These are phyloP conservation scores for Paramarasmius palmivorus DNA, from an alignment of 1,284 basidiomycete genomes.

Conservation along the genomic window DNA sequence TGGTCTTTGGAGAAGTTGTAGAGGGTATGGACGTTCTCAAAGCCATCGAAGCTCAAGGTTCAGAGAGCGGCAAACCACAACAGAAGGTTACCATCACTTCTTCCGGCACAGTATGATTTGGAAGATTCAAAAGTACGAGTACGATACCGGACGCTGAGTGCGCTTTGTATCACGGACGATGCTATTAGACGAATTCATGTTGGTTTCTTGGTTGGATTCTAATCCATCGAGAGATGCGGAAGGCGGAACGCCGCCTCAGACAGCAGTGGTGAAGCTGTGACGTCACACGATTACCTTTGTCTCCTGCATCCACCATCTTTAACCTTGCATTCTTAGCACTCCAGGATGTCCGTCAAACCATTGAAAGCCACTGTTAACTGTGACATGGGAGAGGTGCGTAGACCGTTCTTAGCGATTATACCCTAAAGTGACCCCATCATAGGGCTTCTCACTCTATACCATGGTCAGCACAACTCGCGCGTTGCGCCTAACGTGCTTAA, in stretches of 20 bases:
- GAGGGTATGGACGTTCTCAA: neutral
- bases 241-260: too few relatives aligned
- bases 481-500: neutral
- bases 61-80: neutral
- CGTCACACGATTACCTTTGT: too few relatives aligned
- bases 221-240: too few relatives aligned
- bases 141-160: too few relatives aligned
- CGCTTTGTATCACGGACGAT: too few relatives aligned
- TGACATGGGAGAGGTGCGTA: slow-evolving; percentile 60
- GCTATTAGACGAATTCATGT: too few relatives aligned
- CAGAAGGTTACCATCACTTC: neutral
- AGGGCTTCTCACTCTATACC: slow-evolving; percentile 56
- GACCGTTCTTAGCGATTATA: neutral
- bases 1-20: slow-evolving; percentile 3
- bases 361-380: slow-evolving; percentile 56
- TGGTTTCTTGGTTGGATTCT: too few relatives aligned
- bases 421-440: neutral
- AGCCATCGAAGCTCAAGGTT: neutral
- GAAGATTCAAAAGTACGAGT: neutral
- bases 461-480: slow-evolving; percentile 36
- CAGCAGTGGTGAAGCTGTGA: too few relatives aligned
- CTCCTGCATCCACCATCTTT: neutral
- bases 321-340: neutral
- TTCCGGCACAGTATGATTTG: neutral
- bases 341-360: slow-evolving; percentile 12